These are phyloP conservation scores for Chaetomiaceae sp. DNA, from an alignment of 2,329 filamentous ascomycete species.

Conservation along the genomic window DNA sequence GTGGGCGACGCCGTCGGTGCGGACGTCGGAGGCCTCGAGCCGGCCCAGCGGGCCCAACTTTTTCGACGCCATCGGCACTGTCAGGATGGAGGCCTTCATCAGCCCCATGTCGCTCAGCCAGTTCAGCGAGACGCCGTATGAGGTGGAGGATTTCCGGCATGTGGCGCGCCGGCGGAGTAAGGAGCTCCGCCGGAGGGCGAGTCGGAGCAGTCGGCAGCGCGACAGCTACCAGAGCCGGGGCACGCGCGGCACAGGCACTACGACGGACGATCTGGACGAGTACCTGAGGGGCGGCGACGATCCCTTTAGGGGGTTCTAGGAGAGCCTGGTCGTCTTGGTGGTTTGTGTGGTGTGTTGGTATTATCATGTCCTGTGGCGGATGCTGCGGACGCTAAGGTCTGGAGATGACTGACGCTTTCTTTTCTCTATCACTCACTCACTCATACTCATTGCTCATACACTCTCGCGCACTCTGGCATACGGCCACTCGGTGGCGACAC, in stretches of 20 bases:
- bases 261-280: slow-evolving; percentile 49
- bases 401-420: slow-evolving; percentile 22
- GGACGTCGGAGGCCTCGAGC: slow-evolving; percentile 54
- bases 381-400: slow-evolving; percentile 8
- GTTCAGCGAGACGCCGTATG: slow-evolving; percentile 45
- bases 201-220: slow-evolving; percentile 51
- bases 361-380: slow-evolving; percentile 1
- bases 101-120: slow-evolving; percentile 52
- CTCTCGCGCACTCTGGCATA: too few species aligned
- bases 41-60: slow-evolving; percentile 52
- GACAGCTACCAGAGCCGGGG: slow-evolving; percentile 48
- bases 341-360: neutral
- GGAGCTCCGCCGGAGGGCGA: slow-evolving; percentile 48
- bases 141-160: slow-evolving; percentile 47
- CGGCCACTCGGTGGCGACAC: too few species aligned
- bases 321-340: neutral
- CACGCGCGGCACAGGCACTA: slow-evolving; percentile 35
- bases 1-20: slow-evolving; percentile 39
- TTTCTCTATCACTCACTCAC: neutral
- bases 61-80: slow-evolving; percentile 83
- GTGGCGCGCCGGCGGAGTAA: slow-evolving; percentile 51
- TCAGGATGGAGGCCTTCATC: slow-evolving; percentile 97
- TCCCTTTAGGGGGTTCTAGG: slow-evolving; percentile 57
- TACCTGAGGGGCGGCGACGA: slow-evolving; percentile 47
- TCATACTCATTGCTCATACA: too few species aligned